These are phyloP conservation scores for Candida ortonii DNA, from an alignment of 805 yeast genomes.

Conservation along the genomic window DNA sequence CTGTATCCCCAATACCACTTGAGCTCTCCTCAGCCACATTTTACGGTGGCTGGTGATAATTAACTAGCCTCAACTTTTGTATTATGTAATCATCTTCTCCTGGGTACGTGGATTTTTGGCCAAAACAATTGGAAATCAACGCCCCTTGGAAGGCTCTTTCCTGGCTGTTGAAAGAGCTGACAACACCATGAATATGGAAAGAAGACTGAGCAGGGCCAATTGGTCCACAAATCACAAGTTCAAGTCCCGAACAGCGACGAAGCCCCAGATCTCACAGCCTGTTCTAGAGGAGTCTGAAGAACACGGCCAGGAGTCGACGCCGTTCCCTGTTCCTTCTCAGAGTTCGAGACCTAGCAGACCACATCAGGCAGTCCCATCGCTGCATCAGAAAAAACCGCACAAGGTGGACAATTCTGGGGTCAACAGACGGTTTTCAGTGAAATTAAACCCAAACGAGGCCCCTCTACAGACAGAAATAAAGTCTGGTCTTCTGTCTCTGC, in stretches of 20 bases:
- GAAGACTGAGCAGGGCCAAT: constrained; percentile 27
- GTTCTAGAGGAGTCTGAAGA: constrained; percentile 3
- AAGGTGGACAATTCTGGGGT: constrained; percentile 20
- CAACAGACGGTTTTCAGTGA: constrained; percentile 26
- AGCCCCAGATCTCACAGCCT: constrained; percentile 5
- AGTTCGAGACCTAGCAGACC: too few species aligned
- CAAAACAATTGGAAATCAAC: too few species aligned
- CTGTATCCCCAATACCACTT: too few species aligned
- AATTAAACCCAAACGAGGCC: constrained; percentile 18
- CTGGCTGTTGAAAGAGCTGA: background rate
- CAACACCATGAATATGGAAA: constrained; percentile 9
- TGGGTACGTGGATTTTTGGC: too few species aligned
- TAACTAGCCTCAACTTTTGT: too few species aligned
- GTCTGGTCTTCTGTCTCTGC: constrained; percentile 13
- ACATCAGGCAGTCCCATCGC: too few species aligned
- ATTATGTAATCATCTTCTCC: too few species aligned
- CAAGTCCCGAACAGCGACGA: constrained; percentile 2
- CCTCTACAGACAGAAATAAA: constrained; percentile 5
- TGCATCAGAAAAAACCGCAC: constrained; percentile 18
- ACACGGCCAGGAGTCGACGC: constrained; percentile 5
- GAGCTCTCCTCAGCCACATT: too few species aligned
- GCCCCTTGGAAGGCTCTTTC: too few species aligned
- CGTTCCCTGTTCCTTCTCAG: constrained; percentile 9
- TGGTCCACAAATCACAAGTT: constrained; percentile 24
- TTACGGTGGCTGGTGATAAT: too few species aligned